Evolutionary conservation across 352 stramenopile species (phyloP), one percentile per base, ranked within the genome.

Genomic region (Chrysophaeum taylorii): DNA sequence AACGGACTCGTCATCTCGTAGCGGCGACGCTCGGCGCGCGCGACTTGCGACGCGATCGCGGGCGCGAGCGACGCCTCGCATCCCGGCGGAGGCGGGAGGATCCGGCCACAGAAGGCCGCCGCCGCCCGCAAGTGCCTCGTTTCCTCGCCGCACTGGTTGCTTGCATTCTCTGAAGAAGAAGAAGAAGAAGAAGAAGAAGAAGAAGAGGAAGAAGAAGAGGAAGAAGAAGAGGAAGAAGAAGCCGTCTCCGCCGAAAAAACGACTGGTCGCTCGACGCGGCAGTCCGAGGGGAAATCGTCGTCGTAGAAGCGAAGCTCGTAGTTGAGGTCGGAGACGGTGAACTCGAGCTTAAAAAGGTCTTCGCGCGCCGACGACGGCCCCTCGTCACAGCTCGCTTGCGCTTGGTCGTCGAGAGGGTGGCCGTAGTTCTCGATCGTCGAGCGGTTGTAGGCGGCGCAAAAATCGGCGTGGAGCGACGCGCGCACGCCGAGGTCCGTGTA

Each of bases 241-340:
- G 14, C 21, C 21, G 21, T 48, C 41, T 48, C 27, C 57, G n/a
- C n/a, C n/a, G n/a, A n/a, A n/a, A n/a, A n/a, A n/a, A n/a, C n/a
- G n/a, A n/a, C n/a, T n/a, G 48, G 48, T 7, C 48, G 18, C 48
- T 18, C 18, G 18, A n/a, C 18, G 33, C 57, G 33, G 57, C 27
- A 18, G 36, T 36, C 23, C 2, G 33, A n/a, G 33, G 57, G 57
- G 57, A 48, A 66, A 2, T 66, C 57, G 12, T 23, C 9, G 21
- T 66, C 57, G 36, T 66, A 66, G n/a, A 48, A 66, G 5, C 14
- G 57, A 31, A 66, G 41, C 35, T 66, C 45, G 35, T 66, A 45
- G 12, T 42, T 33, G 16, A 66, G 23, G 31, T 25, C 57, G 33
- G 2, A 42, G 12, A 66, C 35, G 5, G 57, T 45, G 27, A 66